Evolutionary conservation across 75 land plant species (phyloP).

Genomic region (Gnetum montanum): DNA sequence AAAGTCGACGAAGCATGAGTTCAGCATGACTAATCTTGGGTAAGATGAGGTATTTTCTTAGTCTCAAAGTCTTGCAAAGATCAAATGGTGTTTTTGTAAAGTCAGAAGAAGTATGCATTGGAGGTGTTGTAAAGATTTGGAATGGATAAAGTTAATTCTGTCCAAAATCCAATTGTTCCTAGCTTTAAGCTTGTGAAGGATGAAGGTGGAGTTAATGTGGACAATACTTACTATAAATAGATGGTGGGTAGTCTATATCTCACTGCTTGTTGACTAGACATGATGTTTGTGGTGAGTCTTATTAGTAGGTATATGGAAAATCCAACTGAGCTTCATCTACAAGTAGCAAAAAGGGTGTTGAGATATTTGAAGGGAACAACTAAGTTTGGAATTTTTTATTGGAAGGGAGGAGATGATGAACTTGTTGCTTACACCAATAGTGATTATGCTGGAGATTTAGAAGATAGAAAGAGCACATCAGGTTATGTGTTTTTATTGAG

Average conservation of each 20-base stretch:
- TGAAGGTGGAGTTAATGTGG: neutral
- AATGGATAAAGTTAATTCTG: too few species aligned
- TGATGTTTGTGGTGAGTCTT: neutral
- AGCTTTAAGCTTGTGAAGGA: too few species aligned
- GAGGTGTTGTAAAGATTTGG: too few species aligned
- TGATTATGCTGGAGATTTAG: constrained; percentile 20
- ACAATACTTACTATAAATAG: neutral
- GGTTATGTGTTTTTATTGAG: constrained; percentile 15
- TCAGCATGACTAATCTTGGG: too few species aligned
- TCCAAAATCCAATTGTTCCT: neutral
- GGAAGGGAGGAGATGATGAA: neutral
- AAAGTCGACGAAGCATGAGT: too few species aligned
- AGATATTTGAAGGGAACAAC: constrained; percentile 6
- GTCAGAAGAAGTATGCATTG: too few species aligned
- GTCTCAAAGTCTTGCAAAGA: too few species aligned
- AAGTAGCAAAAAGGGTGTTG: constrained; percentile 11
- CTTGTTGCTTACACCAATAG: constrained; percentile 6
- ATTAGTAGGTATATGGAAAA: neutral
- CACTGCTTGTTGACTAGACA: constrained; percentile 1
- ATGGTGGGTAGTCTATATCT: constrained; percentile 6
- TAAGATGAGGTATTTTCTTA: too few species aligned
- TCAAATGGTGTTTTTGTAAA: too few species aligned
- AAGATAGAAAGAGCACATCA: constrained; percentile 9
- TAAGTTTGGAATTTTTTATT: constrained; percentile 4
- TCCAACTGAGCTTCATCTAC: constrained; percentile 9